Conservation (phyloP, 371 early-diverging fungal species). For the Mortierella sp. region DNA sequence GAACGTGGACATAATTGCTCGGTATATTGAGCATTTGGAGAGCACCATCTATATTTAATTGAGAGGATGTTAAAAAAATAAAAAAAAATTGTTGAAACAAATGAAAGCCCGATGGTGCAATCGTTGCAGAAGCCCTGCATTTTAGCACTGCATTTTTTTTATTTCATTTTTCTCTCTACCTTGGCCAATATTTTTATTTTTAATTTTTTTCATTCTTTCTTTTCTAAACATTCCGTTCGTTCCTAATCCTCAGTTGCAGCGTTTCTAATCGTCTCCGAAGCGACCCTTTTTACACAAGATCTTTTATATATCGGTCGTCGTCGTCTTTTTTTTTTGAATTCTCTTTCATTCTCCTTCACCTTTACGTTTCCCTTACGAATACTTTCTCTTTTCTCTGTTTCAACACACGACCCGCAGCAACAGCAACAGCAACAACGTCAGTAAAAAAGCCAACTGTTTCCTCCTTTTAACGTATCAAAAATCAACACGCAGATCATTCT, state of each 20-base stretch:
- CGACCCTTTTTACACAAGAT: not conserved
- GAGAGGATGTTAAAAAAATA: not conserved
- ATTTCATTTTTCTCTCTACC: not conserved
- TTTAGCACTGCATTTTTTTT: not conserved
- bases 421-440: constrained; percentile 2
- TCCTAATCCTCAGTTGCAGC: not conserved
- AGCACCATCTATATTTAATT: not conserved
- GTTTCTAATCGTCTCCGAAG: not conserved
- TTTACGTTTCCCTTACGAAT: too few species aligned
- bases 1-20: not conserved
- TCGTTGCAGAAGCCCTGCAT: not conserved
- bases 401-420: not conserved
- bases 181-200: not conserved
- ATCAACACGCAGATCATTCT: not conserved
- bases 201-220: not conserved
- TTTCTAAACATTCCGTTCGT: not conserved
- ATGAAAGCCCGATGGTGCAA: constrained; percentile 14
- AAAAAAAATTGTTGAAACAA: not conserved
- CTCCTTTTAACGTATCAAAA: too few species aligned
- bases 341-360: not conserved
- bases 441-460: not conserved
- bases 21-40: not conserved
- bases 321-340: too few species aligned
- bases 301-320: not conserved
- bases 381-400: too few species aligned